Conservation (phyloP, 257 asterid genomes). For the Nicotiana undulata region DNA sequence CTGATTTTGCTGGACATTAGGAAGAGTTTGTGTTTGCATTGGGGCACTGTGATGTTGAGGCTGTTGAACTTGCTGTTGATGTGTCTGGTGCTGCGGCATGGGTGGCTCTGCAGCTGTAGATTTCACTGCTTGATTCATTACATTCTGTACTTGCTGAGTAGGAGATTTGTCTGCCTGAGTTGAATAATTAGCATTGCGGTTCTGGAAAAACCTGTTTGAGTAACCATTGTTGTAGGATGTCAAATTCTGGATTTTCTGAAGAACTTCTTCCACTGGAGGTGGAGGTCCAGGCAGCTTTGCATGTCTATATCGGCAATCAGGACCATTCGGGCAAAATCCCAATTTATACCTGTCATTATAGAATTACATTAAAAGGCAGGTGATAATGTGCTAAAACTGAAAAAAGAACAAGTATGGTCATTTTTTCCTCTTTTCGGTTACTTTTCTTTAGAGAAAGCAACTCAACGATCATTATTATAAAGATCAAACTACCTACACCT, state of each 20-base stretch:
- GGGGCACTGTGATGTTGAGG: constrained; percentile 33
- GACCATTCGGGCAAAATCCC: constrained; percentile 98
- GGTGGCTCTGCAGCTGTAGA: constrained; percentile 32
- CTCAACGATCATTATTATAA: neutral
- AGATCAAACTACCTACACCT: neutral
- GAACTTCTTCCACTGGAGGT: constrained; percentile 88
- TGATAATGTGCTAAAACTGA: neutral
- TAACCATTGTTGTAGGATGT: constrained; percentile 42
- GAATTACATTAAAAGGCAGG: neutral
- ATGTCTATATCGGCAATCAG: constrained; percentile 95
- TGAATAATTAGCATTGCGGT: constrained; percentile 48
- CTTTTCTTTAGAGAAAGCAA: neutral
- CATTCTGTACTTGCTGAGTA: constrained; percentile 42
- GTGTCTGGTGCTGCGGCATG: constrained; percentile 35
- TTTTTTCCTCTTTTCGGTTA: neutral
- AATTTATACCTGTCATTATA: constrained; percentile 67
- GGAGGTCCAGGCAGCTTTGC: constrained; percentile 97
- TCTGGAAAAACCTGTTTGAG: constrained; percentile 58
- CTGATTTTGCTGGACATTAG: constrained; percentile 61
- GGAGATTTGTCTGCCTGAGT: constrained; percentile 65
- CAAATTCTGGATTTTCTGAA: constrained; percentile 86
- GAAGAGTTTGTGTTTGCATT: constrained; percentile 46
- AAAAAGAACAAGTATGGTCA: neutral
- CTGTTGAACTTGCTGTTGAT: constrained; percentile 40
- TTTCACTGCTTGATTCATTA: constrained; percentile 40